These are phyloP conservation scores for Dictyophora rubrovolvata DNA, from an alignment of 768 basidiomycete genomes.

Conservation along the genomic window DNA sequence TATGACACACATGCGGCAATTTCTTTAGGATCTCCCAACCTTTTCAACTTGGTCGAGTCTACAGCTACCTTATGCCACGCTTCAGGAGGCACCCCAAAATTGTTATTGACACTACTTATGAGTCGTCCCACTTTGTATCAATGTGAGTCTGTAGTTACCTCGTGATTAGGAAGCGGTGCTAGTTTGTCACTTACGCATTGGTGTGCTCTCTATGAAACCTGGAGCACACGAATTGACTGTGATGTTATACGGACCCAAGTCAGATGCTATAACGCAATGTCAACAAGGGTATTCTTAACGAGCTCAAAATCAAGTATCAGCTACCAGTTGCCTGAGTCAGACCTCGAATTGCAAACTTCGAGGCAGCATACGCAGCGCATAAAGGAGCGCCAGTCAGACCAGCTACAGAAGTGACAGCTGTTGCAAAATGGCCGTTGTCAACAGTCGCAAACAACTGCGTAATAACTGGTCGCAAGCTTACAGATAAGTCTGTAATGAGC, in stretches of 20 bases:
- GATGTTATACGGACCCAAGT: conserved; percentile 15
- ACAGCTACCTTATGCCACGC: background rate
- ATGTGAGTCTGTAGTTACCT: background rate
- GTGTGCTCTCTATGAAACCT: conserved; percentile 16
- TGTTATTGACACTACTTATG: background rate
- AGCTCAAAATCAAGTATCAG: background rate
- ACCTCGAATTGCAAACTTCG: conserved; percentile 25
- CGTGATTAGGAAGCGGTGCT: background rate
- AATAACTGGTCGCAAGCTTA: background rate
- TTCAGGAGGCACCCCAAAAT: background rate
- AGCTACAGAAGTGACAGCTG: conserved; percentile 9
- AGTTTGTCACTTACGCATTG: conserved; percentile 13
- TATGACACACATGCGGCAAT: conserved; percentile 24
- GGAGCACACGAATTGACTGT: conserved; percentile 21
- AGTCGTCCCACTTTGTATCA: background rate
- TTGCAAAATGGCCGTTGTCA: background rate
- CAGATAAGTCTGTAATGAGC: conserved; percentile 6
- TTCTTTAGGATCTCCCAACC: conserved; percentile 16
- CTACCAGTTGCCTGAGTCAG: conserved; percentile 22
- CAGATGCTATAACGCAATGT: conserved; percentile 12
- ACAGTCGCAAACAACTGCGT: too few relatives aligned
- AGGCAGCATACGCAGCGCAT: conserved; percentile 20
- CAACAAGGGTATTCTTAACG: background rate
- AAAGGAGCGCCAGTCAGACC: conserved; percentile 7
- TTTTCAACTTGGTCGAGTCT: conserved; percentile 7